Evolutionary conservation across 2,329 filamentous ascomycete species (phyloP), one percentile per base, ranked within the genome.

Genomic region (Ceratocystiopsis minuta): DNA sequence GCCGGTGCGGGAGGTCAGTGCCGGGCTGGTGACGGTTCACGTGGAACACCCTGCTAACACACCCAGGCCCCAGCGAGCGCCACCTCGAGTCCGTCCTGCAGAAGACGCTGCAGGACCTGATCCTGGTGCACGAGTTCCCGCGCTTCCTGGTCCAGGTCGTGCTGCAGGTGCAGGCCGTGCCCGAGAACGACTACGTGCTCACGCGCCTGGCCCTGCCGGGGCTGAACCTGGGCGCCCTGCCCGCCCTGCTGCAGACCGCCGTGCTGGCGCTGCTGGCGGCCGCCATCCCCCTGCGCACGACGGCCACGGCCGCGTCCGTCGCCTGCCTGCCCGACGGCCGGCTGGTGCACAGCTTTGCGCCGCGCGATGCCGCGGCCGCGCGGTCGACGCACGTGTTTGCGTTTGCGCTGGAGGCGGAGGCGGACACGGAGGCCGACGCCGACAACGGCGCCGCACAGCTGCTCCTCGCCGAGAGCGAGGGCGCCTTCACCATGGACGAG

Each of bases 71-170:
- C 16, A 72, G 78, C 47, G 81, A 87, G 60, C 72, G 85, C 51
- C 84, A 93, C 59, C 73, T 93, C 18, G 87, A 95, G 61, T 75
- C 71, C 3, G 65, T 87, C 42, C 57, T 92, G 45, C 75, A 84
- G 57, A 70, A 73, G 40, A 77, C 80, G 14, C 65, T 92, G 36
- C 72, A 78, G 48, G 78, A 80, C 54, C 68, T 88, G 45, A 75
- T 92, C 49, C 72, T 86, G 43, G 69, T 82, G 49, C 72, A 81
- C 53, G 72, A 77, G 54, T 83, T 85, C 51, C 84, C 84, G 10
- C 72, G 84, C 40, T 79, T 74, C 39, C 67, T 87, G 48, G 78
- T 92, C 42, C 84, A 92, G 57, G 63, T 92, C 48, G 83, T 81
- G 12, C 67, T 92, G n/a, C 84, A 92, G 60, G 65, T 90, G 35